Conservation (phyloP, 305 asterid genomes). For the Fraxinus angustifolia region DNA sequence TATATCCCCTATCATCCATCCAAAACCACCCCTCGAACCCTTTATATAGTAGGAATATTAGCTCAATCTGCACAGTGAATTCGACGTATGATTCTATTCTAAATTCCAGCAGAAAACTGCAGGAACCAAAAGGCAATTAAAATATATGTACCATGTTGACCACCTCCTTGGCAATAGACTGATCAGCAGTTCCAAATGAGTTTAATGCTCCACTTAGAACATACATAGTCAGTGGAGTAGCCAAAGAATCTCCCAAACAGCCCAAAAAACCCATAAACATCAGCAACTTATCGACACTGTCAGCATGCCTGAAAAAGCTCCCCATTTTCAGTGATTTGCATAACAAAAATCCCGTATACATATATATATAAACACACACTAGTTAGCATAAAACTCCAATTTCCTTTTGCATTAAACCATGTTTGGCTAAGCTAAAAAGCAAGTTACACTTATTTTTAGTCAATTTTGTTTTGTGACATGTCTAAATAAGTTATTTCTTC, state of each 20-base stretch:
- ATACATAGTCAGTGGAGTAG: slow-evolving; percentile 41
- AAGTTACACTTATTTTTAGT: background rate
- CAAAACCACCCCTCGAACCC: too few relatives aligned
- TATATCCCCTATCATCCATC: too few relatives aligned
- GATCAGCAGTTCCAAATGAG: slow-evolving; percentile 40
- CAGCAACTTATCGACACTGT: slow-evolving; percentile 37
- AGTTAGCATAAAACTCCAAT: background rate
- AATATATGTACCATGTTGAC: slow-evolving; percentile 47
- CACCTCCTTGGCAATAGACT: slow-evolving; percentile 28
- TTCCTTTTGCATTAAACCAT: background rate
- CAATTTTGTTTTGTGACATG: background rate
- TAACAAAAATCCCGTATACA: background rate
- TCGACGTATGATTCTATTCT: background rate
- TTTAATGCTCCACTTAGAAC: slow-evolving; percentile 43
- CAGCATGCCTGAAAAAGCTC: slow-evolving; percentile 45
- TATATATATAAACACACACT: background rate
- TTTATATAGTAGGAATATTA: too few relatives aligned
- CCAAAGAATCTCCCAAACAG: slow-evolving; percentile 46
- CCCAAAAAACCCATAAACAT: slow-evolving; percentile 42
- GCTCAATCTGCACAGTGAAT: background rate
- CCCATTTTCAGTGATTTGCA: slow-evolving; percentile 24
- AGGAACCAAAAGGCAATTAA: background rate
- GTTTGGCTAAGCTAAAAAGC: background rate
- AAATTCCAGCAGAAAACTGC: background rate
- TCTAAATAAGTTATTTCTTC: background rate